A percentile compares a stretch with the other conserved stretches of the same genome.
Conservation (phyloP, 2,329 filamentous ascomycete species). For the Aquanectria penicillioides region DNA sequence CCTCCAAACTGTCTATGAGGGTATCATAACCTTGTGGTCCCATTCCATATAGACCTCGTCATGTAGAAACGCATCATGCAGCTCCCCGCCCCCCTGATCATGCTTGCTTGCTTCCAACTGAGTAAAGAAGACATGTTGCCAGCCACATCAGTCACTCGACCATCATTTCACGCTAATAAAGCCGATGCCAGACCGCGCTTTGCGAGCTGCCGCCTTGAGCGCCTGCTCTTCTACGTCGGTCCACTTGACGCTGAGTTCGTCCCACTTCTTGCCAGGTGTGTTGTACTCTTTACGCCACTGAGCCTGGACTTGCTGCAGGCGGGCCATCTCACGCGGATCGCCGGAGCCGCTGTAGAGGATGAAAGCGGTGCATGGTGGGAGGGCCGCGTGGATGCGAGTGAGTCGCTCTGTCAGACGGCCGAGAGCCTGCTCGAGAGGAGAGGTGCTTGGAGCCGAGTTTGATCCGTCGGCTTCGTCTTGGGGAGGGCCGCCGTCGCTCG, state of each 20-base stretch:
- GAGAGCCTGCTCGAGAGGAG: conserved; percentile 58
- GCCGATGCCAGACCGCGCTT: conserved; percentile 70
- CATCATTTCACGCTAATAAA: conserved; percentile 72
- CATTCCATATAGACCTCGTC: background rate
- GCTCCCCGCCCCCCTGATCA: too few species aligned
- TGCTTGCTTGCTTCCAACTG: too few species aligned
- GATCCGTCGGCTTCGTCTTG: conserved; percentile 24
- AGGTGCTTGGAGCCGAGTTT: conserved; percentile 24
- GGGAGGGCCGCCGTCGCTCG: conserved; percentile 49
- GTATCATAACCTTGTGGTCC: conserved; percentile 2
- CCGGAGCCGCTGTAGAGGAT: conserved; percentile 74
- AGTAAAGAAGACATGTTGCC: background rate
- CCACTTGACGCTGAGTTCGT: conserved; percentile 73
- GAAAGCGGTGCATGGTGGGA: conserved; percentile 73
- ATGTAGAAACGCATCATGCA: too few species aligned
- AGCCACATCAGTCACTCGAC: background rate
- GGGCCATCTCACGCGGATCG: conserved; percentile 73
- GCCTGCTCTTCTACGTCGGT: conserved; percentile 73
- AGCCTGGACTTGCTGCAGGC: conserved; percentile 67
- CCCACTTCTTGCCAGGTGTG: conserved; percentile 71
- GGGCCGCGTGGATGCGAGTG: conserved; percentile 62
- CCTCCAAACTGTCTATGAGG: conserved; percentile 2
- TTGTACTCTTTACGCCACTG: conserved; percentile 73
- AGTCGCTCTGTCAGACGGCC: conserved; percentile 60
- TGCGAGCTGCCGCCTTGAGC: conserved; percentile 64